These are phyloP conservation scores for Nitzschia putrida DNA, from an alignment of 108 stramenopile genomes.

Conservation along the genomic window DNA sequence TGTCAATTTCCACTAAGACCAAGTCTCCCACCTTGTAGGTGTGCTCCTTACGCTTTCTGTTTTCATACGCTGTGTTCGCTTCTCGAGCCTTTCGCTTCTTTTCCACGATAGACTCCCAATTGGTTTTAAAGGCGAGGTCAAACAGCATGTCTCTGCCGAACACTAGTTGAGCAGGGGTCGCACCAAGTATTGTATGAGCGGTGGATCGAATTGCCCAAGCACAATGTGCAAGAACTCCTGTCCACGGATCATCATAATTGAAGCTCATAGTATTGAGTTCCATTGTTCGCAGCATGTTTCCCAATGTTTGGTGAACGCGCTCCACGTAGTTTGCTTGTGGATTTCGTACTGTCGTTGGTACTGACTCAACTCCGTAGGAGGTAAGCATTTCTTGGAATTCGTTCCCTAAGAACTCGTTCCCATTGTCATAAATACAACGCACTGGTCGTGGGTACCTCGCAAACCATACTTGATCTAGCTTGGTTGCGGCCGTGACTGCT, in stretches of 20 bases:
- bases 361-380: neutral
- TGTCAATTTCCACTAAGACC: neutral
- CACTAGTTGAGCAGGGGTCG: constrained; percentile 2
- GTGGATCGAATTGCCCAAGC: neutral
- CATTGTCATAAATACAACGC: constrained; percentile 34
- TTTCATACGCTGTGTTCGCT: neutral
- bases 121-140: neutral
- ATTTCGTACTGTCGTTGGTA: constrained; percentile 7
- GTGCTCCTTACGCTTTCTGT: neutral
- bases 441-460: constrained; percentile 43
- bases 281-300: too few relatives aligned
- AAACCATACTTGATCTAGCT: constrained; percentile 36
- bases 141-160: constrained; percentile 4
- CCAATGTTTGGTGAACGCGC: constrained; percentile 31
- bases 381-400: constrained; percentile 32
- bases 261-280: too few relatives aligned
- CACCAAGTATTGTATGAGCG: neutral
- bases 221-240: too few relatives aligned
- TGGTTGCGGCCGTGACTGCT: constrained; percentile 4
- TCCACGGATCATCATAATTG: too few relatives aligned
- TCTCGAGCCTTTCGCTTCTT: neutral
- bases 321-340: constrained; percentile 34
- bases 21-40: neutral
- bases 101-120: neutral
- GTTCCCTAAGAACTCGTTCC: constrained; percentile 42